These are phyloP conservation scores for Tolypocladium paradoxum DNA, from an alignment of 2,329 filamentous ascomycete species.

Conservation along the genomic window DNA sequence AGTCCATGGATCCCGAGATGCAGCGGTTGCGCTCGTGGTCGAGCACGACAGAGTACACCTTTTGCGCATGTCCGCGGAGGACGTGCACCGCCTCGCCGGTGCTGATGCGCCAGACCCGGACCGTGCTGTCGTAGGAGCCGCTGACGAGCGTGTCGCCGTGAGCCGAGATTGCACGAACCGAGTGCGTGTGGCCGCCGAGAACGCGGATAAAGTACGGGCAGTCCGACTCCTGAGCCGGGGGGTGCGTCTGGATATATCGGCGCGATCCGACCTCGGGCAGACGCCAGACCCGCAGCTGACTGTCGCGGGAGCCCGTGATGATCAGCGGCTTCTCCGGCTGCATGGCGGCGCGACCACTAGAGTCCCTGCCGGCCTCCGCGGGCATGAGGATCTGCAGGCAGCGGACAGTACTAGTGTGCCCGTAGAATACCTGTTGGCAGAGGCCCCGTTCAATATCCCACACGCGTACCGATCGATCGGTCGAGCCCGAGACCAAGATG, in stretches of 20 bases:
- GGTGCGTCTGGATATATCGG: conserved; percentile 67
- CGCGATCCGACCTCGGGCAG: conserved; percentile 72
- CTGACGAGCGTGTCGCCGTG: conserved; percentile 94
- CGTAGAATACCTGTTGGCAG: conserved; percentile 93
- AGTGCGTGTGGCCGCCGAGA: conserved; percentile 78
- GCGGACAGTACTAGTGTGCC: conserved; percentile 92
- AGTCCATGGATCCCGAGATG: conserved; percentile 98
- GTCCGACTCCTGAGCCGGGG: conserved; percentile 62
- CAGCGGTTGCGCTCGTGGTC: conserved; percentile 88
- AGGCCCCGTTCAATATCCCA: conserved; percentile 94
- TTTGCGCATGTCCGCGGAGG: conserved; percentile 76
- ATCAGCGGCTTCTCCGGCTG: conserved; percentile 92
- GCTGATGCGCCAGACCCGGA: conserved; percentile 94
- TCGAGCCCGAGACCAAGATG: conserved; percentile 88
- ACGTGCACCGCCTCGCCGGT: conserved; percentile 82
- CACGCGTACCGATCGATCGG: conserved; percentile 94
- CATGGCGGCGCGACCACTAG: conserved; percentile 67
- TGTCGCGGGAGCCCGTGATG: conserved; percentile 93
- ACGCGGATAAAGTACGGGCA: conserved; percentile 93
- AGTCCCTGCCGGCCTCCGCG: conserved; percentile 59
- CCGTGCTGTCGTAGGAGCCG: conserved; percentile 90
- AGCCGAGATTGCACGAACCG: conserved; percentile 89
- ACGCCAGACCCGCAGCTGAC: conserved; percentile 87
- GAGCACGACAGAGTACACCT: conserved; percentile 94
- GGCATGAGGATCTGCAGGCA: conserved; percentile 93